Evolutionary conservation across 768 basidiomycete species (phyloP).

Genomic region (Phanerochaete sordida): DNA sequence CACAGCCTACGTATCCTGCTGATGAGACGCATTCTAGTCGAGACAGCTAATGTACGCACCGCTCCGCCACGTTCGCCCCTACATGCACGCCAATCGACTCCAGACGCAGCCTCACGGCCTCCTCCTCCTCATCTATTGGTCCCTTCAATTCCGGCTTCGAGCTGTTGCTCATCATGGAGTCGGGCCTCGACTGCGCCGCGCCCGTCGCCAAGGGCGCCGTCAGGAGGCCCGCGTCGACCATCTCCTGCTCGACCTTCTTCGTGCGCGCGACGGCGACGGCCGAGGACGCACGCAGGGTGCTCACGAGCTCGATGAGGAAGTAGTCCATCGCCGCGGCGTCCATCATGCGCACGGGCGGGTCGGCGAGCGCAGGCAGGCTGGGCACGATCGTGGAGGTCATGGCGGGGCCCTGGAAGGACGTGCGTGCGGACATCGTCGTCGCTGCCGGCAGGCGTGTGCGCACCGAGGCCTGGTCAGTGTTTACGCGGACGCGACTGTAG

Average conservation of each 20-base stretch:
- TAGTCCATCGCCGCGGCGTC: slow-evolving; percentile 79
- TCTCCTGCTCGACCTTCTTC: slow-evolving; percentile 71
- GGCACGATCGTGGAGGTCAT: slow-evolving; percentile 16
- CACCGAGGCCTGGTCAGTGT: neutral
- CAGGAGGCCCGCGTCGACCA: slow-evolving; percentile 75
- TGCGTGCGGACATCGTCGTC: slow-evolving; percentile 12
- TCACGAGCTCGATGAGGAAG: slow-evolving; percentile 78
- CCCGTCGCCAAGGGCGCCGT: slow-evolving; percentile 40
- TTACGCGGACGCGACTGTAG: neutral
- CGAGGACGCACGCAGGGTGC: slow-evolving; percentile 71
- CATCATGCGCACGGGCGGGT: slow-evolving; percentile 57
- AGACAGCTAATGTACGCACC: slow-evolving; percentile 41
- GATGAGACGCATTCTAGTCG: neutral
- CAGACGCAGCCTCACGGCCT: slow-evolving; percentile 61
- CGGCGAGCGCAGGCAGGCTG: slow-evolving; percentile 52
- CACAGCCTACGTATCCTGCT: slow-evolving; percentile 52
- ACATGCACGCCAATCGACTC: slow-evolving; percentile 86
- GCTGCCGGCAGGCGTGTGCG: neutral
- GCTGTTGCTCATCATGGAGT: slow-evolving; percentile 31
- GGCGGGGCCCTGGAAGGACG: slow-evolving; percentile 13
- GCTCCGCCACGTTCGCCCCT: slow-evolving; percentile 81
- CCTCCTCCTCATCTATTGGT: slow-evolving; percentile 63
- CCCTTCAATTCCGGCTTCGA: slow-evolving; percentile 14
- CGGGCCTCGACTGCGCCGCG: slow-evolving; percentile 36
- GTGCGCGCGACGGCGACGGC: slow-evolving; percentile 64